phyloP scores from a whole-genome alignment of 345 rosid species.

The Turnera subulata region DNA sequence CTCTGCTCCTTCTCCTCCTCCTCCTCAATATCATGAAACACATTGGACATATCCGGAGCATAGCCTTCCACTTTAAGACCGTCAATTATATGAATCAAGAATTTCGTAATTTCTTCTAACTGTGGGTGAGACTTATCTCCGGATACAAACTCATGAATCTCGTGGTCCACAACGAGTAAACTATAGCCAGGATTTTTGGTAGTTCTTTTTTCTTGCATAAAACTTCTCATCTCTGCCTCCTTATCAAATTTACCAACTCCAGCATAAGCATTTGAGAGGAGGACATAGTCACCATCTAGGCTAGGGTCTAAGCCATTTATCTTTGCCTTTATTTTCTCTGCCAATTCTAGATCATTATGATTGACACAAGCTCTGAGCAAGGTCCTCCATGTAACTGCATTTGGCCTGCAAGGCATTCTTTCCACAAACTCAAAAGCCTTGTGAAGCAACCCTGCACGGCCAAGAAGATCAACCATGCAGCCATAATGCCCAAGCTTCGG shows the following conservation, averaged over 20 bases:
- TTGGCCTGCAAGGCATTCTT: slow-evolving; percentile 37
- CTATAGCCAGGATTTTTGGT: slow-evolving; percentile 40
- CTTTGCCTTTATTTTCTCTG: slow-evolving; percentile 36
- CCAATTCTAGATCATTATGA: slow-evolving; percentile 34
- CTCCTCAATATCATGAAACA: slow-evolving; percentile 46
- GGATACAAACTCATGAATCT: slow-evolving; percentile 37
- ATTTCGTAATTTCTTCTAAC: slow-evolving; percentile 22
- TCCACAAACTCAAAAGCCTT: slow-evolving; percentile 44
- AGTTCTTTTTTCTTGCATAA: slow-evolving; percentile 42
- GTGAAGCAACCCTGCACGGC: slow-evolving; percentile 37
- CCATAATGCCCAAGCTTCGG: slow-evolving; percentile 47
- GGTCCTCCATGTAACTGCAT: slow-evolving; percentile 47
- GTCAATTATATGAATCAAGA: slow-evolving; percentile 23
- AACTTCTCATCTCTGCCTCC: slow-evolving; percentile 31
- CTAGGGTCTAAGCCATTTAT: slow-evolving; percentile 35
- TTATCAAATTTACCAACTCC: slow-evolving; percentile 35
- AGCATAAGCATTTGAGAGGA: slow-evolving; percentile 50
- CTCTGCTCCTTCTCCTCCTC: slow-evolving; percentile 57
- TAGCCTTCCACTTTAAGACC: slow-evolving; percentile 37
- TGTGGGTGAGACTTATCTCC: slow-evolving; percentile 45
- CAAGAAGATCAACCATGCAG: slow-evolving; percentile 52
- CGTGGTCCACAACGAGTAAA: slow-evolving; percentile 26
- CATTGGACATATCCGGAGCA: slow-evolving; percentile 23
- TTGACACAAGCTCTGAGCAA: slow-evolving; percentile 53
- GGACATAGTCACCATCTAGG: slow-evolving; percentile 59